Conservation (phyloP, 2,329 filamentous ascomycete genomes). For the Alternaria panax region DNA sequence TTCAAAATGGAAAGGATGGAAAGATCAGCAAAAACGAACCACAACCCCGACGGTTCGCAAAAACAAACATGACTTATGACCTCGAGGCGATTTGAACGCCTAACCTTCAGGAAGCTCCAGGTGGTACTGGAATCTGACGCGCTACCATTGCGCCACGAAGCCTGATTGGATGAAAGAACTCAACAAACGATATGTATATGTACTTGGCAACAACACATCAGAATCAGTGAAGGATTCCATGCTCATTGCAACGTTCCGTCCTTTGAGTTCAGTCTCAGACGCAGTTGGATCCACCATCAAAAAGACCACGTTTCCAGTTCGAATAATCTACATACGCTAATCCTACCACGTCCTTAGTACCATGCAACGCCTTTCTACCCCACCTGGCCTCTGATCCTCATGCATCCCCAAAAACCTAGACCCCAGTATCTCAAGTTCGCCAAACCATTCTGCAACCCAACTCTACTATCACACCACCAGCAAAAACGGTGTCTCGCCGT, state of each 20-base stretch:
- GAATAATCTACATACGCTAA: not conserved
- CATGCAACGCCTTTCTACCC: slow-evolving; percentile 1
- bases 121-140: slow-evolving; percentile 40
- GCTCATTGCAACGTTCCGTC: not conserved
- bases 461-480: not conserved
- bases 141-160: slow-evolving; percentile 41
- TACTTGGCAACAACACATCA: not conserved
- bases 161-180: slow-evolving; percentile 24
- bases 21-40: not conserved
- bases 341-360: slow-evolving; percentile 1
- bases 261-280: not conserved
- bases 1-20: not conserved
- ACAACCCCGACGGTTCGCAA: not conserved
- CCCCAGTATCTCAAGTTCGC: not conserved
- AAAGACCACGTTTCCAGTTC: not conserved
- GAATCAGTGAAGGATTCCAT: too few species aligned
- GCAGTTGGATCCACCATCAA: not conserved
- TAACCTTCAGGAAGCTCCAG: slow-evolving; percentile 38
- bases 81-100: slow-evolving; percentile 38
- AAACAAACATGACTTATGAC: slow-evolving; percentile 25
- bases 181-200: not conserved
- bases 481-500: not conserved
- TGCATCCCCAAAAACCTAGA: not conserved
- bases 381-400: not conserved
- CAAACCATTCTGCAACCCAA: not conserved